A percentile compares a stretch with the other conserved stretches of the same genome.
Evolutionary conservation across 495 filamentous ascomycete species (phyloP).

Genomic region (Lophiotrema nucula): DNA sequence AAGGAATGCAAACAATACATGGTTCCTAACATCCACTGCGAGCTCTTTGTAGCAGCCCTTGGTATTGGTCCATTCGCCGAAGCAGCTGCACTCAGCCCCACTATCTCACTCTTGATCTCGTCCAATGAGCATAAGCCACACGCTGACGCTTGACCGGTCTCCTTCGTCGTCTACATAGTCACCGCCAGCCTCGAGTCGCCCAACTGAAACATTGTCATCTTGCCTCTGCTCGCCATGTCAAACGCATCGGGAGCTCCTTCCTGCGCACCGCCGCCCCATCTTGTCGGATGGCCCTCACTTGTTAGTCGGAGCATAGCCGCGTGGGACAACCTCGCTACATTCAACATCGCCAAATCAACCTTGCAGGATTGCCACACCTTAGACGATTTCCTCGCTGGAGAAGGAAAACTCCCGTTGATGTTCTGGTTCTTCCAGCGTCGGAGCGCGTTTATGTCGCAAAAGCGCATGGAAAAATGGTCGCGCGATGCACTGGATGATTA

Average conservation of each 20-base stretch:
- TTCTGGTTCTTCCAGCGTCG: slow-evolving; percentile 27
- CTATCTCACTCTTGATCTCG: too few relatives aligned
- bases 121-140: slow-evolving; percentile 4
- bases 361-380: slow-evolving; percentile 17
- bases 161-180: slow-evolving; percentile 11
- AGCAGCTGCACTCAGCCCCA: too few relatives aligned
- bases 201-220: slow-evolving; percentile 3
- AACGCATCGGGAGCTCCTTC: slow-evolving; percentile 7
- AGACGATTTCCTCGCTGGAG: slow-evolving; percentile 18
- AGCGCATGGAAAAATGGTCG: slow-evolving; percentile 20
- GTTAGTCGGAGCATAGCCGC: slow-evolving; percentile 20
- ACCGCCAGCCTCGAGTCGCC: slow-evolving; percentile 5
- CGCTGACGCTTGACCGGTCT: slow-evolving; percentile 16
- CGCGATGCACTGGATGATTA: slow-evolving; percentile 17
- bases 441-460: slow-evolving; percentile 27
- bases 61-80: too few relatives aligned
- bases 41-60: too few relatives aligned
- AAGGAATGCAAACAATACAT: too few relatives aligned
- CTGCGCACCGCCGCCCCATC: slow-evolving; percentile 11
- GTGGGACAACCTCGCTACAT: slow-evolving; percentile 11
- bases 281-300: slow-evolving; percentile 18
- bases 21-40: too few relatives aligned
- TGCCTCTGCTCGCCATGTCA: slow-evolving; percentile 9
- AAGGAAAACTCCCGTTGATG: not conserved
- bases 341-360: not conserved